A percentile compares a stretch with the other conserved stretches of the same genome.
Evolutionary conservation across 2,329 filamentous ascomycete genomes (phyloP).

Genomic region (Cladophialophora carrionii): DNA sequence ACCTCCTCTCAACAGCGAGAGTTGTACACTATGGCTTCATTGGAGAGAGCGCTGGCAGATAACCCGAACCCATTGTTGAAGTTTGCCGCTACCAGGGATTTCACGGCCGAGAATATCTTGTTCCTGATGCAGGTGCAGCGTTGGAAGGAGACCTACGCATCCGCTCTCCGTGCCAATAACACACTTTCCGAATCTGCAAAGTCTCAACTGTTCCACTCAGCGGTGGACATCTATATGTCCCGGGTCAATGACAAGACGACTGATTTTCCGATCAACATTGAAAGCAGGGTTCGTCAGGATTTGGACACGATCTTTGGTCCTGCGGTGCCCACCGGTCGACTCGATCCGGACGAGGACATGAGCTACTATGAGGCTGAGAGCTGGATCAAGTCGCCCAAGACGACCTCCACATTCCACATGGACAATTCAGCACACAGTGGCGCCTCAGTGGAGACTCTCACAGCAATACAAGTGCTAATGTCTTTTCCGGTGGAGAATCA

Average conservation of each 20-base stretch:
- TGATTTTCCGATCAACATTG: conserved; percentile 63
- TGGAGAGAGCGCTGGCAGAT: conserved; percentile 61
- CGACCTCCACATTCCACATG: conserved; percentile 1
- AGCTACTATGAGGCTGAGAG: background rate
- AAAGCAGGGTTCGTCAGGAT: conserved; percentile 23
- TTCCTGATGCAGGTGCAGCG: conserved; percentile 62
- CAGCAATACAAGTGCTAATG: background rate
- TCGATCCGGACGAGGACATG: background rate
- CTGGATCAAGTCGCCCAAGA: conserved; percentile 1
- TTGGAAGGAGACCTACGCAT: conserved; percentile 53
- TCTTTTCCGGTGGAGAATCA: conserved; percentile 3
- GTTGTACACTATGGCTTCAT: conserved; percentile 57
- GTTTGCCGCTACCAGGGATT: conserved; percentile 65
- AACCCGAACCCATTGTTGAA: conserved; percentile 62
- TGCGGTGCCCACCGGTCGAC: background rate
- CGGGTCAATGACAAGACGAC: conserved; percentile 62
- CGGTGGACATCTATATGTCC: conserved; percentile 60
- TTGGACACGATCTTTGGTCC: conserved; percentile 22
- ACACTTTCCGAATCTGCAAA: conserved; percentile 19
- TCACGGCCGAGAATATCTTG: conserved; percentile 68
- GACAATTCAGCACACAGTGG: background rate
- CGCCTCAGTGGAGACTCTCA: background rate
- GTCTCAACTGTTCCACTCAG: conserved; percentile 52
- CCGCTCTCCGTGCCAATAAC: conserved; percentile 2
- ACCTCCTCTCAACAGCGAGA: conserved; percentile 45